Evolutionary conservation across 176 grass and related monocot species (phyloP).

Genomic region (Eremochloa ophiuroides): DNA sequence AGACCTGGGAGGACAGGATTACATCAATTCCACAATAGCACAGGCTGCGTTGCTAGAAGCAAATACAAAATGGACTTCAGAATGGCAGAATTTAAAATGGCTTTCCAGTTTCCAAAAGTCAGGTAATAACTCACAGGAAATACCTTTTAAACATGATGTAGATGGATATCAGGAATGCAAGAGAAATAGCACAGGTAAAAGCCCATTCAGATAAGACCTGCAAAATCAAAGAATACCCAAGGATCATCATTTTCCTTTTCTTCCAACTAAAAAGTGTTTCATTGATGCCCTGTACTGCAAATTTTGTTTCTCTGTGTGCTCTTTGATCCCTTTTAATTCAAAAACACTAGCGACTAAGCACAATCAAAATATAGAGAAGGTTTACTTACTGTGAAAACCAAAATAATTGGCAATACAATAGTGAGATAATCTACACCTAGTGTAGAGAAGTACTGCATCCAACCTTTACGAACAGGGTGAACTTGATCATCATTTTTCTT

Average conservation of each 20-base stretch:
- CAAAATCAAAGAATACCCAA: slow-evolving; percentile 14
- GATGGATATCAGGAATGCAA: slow-evolving; percentile 44
- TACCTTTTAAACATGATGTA: slow-evolving; percentile 58
- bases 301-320: background rate
- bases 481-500: slow-evolving; percentile 60
- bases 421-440: slow-evolving; percentile 60
- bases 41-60: background rate
- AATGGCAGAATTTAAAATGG: slow-evolving; percentile 11
- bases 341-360: slow-evolving; percentile 6
- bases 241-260: background rate
- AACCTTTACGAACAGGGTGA: slow-evolving; percentile 36
- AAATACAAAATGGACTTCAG: slow-evolving; percentile 21
- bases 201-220: slow-evolving; percentile 77
- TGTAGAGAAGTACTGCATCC: slow-evolving; percentile 39
- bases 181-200: slow-evolving; percentile 41
- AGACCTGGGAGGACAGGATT: slow-evolving; percentile 33
- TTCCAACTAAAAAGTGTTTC: background rate
- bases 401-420: slow-evolving; percentile 69
- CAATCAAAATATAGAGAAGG: slow-evolving; percentile 8
- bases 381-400: slow-evolving; percentile 72
- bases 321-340: slow-evolving; percentile 8
- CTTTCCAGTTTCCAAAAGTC: background rate
- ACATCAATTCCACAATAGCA: background rate
- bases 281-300: background rate
- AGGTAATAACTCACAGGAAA: slow-evolving; percentile 2